A percentile compares a stretch with the other conserved stretches of the same genome.
Evolutionary conservation across 2,329 filamentous ascomycete species (phyloP).

Genomic region (Fusarium annulatum): DNA sequence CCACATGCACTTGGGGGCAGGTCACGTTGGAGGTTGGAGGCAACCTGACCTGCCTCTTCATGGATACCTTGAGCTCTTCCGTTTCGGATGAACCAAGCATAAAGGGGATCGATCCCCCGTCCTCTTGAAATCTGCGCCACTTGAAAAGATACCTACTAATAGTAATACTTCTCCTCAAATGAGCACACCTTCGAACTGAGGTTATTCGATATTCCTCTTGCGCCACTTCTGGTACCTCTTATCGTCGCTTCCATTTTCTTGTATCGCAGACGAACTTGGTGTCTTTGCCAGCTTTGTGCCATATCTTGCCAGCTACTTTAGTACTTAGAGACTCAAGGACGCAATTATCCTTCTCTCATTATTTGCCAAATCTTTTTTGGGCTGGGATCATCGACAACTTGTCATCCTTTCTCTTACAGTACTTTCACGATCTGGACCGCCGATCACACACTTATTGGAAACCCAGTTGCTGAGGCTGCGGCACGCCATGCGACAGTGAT

Average conservation of each 20-base stretch:
- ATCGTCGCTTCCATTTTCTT: conserved; percentile 4
- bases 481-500: conserved; percentile 46
- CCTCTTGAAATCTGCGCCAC: conserved; percentile 23
- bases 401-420: conserved; percentile 20
- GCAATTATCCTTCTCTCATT: conserved; percentile 1
- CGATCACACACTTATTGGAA: conserved; percentile 40
- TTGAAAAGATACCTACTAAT: neutral
- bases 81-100: conserved; percentile 37
- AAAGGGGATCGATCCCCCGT: conserved; percentile 40
- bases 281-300: conserved; percentile 7
- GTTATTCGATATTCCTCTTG: conserved; percentile 9
- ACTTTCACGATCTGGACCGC: conserved; percentile 32
- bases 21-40: conserved; percentile 43
- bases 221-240: conserved; percentile 1
- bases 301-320: neutral
- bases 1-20: conserved; percentile 16
- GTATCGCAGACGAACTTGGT: neutral
- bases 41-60: conserved; percentile 28
- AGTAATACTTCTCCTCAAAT: conserved; percentile 2
- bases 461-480: conserved; percentile 32
- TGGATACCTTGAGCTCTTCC: conserved; percentile 22
- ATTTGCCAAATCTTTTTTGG: neutral
- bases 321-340: conserved; percentile 7
- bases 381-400: conserved; percentile 20
- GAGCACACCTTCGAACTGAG: neutral